Percentiles rank a stretch among this genome's conserved stretches.
Conservation (phyloP, 345 rosid genomes). For the Syzygium grande region DNA sequence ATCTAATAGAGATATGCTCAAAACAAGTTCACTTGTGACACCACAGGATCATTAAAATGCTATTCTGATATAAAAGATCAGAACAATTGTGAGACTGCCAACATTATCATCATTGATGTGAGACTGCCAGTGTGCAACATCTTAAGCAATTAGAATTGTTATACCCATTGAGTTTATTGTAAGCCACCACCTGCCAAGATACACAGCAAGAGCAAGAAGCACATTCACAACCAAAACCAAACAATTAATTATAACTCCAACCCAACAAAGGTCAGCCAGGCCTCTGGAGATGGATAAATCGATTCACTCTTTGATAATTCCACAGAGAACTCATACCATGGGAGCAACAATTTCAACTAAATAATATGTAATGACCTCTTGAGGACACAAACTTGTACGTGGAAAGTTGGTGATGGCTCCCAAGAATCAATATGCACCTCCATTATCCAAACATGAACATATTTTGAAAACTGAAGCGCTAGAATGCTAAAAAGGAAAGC, state of each 20-base stretch:
- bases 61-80: neutral
- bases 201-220: neutral
- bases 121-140: neutral
- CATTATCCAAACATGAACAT: neutral
- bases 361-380: neutral
- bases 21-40: neutral
- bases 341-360: neutral
- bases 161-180: neutral
- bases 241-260: neutral
- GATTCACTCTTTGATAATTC: neutral
- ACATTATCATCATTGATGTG: neutral
- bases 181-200: neutral
- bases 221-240: neutral
- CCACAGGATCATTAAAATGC: neutral
- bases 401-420: neutral
- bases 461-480: neutral
- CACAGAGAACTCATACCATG: neutral
- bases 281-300: neutral
- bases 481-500: neutral
- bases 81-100: neutral
- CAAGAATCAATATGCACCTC: neutral
- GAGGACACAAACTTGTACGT: neutral
- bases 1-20: neutral
- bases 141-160: neutral
- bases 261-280: neutral